Base-by-base conservation (phyloP, 2,329 filamentous ascomycete species). In the Gremmenia infestans region DNA sequence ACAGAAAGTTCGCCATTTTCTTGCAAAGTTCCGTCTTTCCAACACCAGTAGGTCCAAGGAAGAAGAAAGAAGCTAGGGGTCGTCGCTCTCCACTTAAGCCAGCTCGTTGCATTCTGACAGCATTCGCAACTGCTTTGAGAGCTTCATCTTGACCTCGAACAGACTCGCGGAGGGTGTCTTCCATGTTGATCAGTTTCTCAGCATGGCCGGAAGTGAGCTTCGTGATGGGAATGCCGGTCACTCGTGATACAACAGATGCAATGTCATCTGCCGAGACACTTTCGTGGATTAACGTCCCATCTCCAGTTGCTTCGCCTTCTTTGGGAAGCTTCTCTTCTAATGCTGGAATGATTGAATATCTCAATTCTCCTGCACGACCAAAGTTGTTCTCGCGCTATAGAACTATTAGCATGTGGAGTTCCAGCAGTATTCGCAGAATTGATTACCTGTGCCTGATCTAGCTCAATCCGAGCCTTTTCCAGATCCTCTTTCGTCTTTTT, bases 1-100 rank as follows among this genome's bases (percentile, higher is more conserved):
- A 99, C 39, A 99, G 78, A 75, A 97, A 97, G 56, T 81, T 82
- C 1, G 94, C 94, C 65, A 99, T 86, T 71, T 95, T 93, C 78
- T 97, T 97, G 79, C 92, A 96, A 1, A 97, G 83, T 70, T 97
- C 92, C 3, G 94, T 99, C 77, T 97, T 99, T 55, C 94, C 94
- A 17, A 97, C 93, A 68, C 94, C 94, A 0, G 94, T 97, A 5
- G 94, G 94, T 0, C 94, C 94, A 3, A 97, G 81, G 81, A 97
- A 97, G 87, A 97, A 97, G 76, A 97, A 97, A 0, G 89, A 95
- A 0, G 93, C 94, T 5, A 96, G 79, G 0, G 94, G 94, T 0
- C 91, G 81, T 71, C 97, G 96, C 67, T 97, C 91, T 36, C 91
- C 91, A 57, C 88, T 95, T 8, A 97, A 78, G 1, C 94, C 94